These are phyloP conservation scores for Hypoxylon sp. DNA, from an alignment of 2,329 filamentous ascomycete genomes.

Conservation along the genomic window DNA sequence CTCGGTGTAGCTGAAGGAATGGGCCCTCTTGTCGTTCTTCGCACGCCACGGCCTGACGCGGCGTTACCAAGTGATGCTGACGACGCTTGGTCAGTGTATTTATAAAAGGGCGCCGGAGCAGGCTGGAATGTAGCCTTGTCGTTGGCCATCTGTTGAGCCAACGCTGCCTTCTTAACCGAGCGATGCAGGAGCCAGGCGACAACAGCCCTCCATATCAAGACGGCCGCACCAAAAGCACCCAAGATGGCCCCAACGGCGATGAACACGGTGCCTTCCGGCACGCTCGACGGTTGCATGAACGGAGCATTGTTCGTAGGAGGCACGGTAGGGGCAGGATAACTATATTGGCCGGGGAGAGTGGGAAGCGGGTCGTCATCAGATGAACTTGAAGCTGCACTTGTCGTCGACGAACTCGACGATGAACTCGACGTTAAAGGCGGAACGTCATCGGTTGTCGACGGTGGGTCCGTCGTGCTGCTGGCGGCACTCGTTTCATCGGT, in stretches of 20 bases:
- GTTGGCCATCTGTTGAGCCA: constrained; percentile 76
- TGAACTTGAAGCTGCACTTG: constrained; percentile 18
- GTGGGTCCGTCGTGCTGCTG: constrained; percentile 33
- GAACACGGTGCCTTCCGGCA: constrained; percentile 95
- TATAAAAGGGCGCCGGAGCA: constrained; percentile 72
- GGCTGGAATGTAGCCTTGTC: constrained; percentile 75
- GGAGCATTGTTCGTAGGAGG: constrained; percentile 87
- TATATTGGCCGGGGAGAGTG: constrained; percentile 67
- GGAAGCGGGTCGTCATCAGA: constrained; percentile 56
- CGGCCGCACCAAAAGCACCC: constrained; percentile 82
- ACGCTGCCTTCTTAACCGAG: constrained; percentile 87
- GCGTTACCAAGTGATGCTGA: constrained; percentile 64
- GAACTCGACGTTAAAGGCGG: constrained; percentile 24
- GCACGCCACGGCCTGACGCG: constrained; percentile 62
- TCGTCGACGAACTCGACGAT: background rate
- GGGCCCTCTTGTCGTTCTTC: constrained; percentile 65
- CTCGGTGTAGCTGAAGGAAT: constrained; percentile 69
- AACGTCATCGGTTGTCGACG: constrained; percentile 25
- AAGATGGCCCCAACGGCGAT: constrained; percentile 92
- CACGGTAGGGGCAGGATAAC: constrained; percentile 79
- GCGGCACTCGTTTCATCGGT: constrained; percentile 20
- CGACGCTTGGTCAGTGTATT: constrained; percentile 71
- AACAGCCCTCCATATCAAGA: constrained; percentile 88
- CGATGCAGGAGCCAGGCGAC: constrained; percentile 93
- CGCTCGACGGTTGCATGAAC: constrained; percentile 87